phyloP scores from a whole-genome alignment of 768 basidiomycete genomes.

The Agrocybe praecox region DNA sequence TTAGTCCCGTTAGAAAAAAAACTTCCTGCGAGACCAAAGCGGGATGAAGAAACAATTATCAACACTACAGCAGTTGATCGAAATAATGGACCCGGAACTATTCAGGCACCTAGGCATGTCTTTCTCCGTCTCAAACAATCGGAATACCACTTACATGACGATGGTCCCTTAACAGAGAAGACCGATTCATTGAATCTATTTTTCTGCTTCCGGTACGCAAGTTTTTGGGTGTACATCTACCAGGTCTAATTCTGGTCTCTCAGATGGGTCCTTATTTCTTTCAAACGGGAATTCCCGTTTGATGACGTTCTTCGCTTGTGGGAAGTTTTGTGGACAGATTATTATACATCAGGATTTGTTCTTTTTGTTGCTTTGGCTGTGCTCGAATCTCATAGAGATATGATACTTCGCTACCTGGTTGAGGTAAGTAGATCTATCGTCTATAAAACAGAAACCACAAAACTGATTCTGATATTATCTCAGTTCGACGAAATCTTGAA shows the following conservation, averaged over 20 bases:
- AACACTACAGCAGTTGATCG: conserved; percentile 87
- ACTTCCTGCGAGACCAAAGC: conserved; percentile 94
- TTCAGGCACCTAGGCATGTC: conserved; percentile 82
- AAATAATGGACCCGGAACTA: conserved; percentile 94
- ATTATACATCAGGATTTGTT: conserved; percentile 86
- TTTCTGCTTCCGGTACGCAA: conserved; percentile 91
- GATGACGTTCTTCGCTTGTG: conserved; percentile 87
- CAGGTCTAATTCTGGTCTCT: neutral
- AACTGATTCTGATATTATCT: neutral
- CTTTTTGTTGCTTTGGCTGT: conserved; percentile 94
- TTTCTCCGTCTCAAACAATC: no score
- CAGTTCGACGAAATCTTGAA: conserved; percentile 85
- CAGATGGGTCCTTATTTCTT: conserved; percentile 83
- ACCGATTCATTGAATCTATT: conserved; percentile 92
- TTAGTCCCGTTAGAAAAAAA: conserved; percentile 67
- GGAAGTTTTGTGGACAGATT: conserved; percentile 94
- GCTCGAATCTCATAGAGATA: conserved; percentile 92
- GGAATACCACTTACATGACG: neutral
- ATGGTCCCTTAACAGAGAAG: conserved; percentile 54
- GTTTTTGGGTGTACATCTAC: neutral
- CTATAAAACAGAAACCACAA: neutral
- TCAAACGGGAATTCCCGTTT: conserved; percentile 97
- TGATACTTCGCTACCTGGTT: conserved; percentile 92
- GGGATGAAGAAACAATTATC: conserved; percentile 96
- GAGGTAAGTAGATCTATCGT: conserved; percentile 55